These are phyloP conservation scores for Xylariaceae sp. DNA, from an alignment of 2,329 filamentous ascomycete genomes.

Conservation along the genomic window DNA sequence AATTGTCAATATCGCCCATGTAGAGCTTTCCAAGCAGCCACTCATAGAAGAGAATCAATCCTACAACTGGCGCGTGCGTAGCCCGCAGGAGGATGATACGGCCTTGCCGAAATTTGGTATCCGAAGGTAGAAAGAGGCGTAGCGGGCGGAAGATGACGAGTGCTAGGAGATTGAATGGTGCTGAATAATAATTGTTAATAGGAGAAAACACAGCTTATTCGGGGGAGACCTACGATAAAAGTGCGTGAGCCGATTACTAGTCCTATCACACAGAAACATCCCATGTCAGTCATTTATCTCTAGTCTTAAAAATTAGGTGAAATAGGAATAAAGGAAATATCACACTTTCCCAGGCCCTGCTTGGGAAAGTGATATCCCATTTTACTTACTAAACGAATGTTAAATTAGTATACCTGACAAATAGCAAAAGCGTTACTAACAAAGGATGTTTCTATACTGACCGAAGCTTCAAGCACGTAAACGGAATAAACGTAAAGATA, in stretches of 20 bases:
- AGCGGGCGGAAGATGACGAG: conserved; percentile 69
- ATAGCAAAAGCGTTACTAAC: too few species aligned
- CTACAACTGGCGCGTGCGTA: conserved; percentile 65
- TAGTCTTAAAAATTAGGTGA: too few species aligned
- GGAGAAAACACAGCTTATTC: neutral
- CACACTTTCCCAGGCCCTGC: too few species aligned
- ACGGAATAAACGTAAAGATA: conserved; percentile 73
- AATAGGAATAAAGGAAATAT: too few species aligned
- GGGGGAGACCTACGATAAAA: conserved; percentile 49
- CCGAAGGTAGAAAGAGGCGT: conserved; percentile 62
- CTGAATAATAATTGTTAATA: conserved; percentile 17
- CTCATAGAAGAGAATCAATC: conserved; percentile 66
- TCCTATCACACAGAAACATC: too few species aligned
- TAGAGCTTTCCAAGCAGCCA: conserved; percentile 39
- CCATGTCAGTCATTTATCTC: too few species aligned
- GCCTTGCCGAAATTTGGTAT: conserved; percentile 57
- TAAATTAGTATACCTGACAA: too few species aligned
- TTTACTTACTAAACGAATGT: too few species aligned
- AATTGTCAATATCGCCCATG: conserved; percentile 44
- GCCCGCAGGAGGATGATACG: conserved; percentile 60
- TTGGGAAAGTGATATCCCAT: too few species aligned
- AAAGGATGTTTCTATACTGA: too few species aligned
- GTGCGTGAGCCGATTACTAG: conserved; percentile 64
- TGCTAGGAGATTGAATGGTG: conserved; percentile 70
- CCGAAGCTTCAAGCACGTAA: conserved; percentile 62